Conservation (phyloP, 2,329 filamentous ascomycete species). For the Myriosclerotinia scirpicola region DNA sequence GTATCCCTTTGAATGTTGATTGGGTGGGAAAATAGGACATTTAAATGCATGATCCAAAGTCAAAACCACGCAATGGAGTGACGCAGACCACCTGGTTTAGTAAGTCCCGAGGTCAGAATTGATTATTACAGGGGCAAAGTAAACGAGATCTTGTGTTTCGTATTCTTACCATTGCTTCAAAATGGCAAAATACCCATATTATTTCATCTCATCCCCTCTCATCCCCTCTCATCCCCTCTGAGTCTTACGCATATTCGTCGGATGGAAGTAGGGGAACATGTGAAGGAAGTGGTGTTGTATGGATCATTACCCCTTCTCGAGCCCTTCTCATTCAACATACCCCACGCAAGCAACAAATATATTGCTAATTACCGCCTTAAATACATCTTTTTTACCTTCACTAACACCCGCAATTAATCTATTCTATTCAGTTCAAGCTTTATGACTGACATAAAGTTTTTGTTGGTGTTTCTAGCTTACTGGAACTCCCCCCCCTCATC, state of each 20-base stretch:
- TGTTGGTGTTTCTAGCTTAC: background rate
- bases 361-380: constrained; percentile 18
- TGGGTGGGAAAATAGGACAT: background rate
- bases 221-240: too few species aligned
- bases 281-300: background rate
- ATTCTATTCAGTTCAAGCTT: constrained; percentile 5
- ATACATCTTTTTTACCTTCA: background rate
- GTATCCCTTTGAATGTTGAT: background rate
- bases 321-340: constrained; percentile 4
- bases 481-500: background rate
- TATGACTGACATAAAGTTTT: constrained; percentile 3
- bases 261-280: too few species aligned
- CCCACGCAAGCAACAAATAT: constrained; percentile 21
- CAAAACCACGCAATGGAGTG: background rate
- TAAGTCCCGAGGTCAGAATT: background rate
- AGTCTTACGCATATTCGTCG: background rate
- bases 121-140: background rate
- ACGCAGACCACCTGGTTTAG: background rate
- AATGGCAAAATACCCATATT: background rate
- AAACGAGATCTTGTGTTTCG: constrained; percentile 9
- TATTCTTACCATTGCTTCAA: background rate
- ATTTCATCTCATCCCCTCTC: background rate
- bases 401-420: background rate
- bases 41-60: background rate
- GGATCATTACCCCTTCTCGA: background rate